Evolutionary conservation across 2,329 filamentous ascomycete species (phyloP).

Genomic region (Elsinoe perseae): DNA sequence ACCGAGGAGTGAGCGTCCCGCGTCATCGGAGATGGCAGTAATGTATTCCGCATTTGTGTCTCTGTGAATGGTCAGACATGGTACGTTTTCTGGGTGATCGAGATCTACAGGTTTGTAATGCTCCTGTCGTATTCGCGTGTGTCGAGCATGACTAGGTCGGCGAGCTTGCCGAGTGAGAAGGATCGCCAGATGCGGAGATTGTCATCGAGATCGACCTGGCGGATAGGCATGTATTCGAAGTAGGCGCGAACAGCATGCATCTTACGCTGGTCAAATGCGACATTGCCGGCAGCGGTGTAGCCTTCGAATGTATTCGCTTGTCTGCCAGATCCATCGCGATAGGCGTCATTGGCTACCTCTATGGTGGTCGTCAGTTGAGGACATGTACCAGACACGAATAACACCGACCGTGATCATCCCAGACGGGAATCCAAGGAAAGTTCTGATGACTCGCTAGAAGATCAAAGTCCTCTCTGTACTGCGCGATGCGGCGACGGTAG

Average conservation of each 20-base stretch:
- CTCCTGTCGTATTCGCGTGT: constrained; percentile 38
- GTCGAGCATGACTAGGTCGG: constrained; percentile 39
- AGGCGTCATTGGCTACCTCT: constrained; percentile 37
- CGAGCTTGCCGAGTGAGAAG: constrained; percentile 36
- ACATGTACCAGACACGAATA: no score
- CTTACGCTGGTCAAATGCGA: constrained; percentile 39
- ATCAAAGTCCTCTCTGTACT: constrained; percentile 36
- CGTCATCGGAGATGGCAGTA: constrained; percentile 24
- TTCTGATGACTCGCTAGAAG: constrained; percentile 33
- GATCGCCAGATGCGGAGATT: constrained; percentile 37
- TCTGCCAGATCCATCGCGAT: constrained; percentile 33
- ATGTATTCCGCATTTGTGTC: constrained; percentile 46
- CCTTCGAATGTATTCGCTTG: constrained; percentile 40
- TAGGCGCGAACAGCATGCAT: constrained; percentile 40
- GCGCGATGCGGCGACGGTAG: constrained; percentile 37
- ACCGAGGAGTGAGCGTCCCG: constrained; percentile 26
- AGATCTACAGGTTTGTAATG: constrained; percentile 33
- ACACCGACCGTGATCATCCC: constrained; percentile 28
- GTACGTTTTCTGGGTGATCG: no score
- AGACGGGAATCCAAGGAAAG: constrained; percentile 39
- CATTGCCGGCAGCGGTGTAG: constrained; percentile 33
- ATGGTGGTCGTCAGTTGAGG: not conserved
- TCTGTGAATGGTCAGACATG: not conserved
- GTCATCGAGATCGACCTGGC: constrained; percentile 39
- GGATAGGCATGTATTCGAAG: constrained; percentile 39